Evolutionary conservation across 805 yeast genomes (phyloP), one percentile per base, ranked within the genome.

Genomic region (Candida namnaoensis): DNA sequence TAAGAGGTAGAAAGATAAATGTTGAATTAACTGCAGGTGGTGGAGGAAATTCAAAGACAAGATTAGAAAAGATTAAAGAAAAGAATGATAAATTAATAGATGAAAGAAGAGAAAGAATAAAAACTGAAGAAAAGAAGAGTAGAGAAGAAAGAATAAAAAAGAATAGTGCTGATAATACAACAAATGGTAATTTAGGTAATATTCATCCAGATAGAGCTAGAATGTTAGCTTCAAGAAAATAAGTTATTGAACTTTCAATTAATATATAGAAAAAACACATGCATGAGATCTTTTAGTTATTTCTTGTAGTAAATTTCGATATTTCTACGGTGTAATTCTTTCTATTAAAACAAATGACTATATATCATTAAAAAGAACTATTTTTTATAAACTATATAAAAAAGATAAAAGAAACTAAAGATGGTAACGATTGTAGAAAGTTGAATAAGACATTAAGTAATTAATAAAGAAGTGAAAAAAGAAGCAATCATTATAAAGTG

Each of bases 21-120:
- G 97, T 93, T 32, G 99, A 93, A 60, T 71, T 93, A 52, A 93
- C 98, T 3, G 99, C 88, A 39, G 99, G 99, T 43, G 99, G 99
- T 35, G 99, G 99, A 38, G 97, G 97, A 43, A 91, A 91, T 59
- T 80, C 95, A 9, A 66, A 72, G 44, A 71, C 66, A 35, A 67
- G 95, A 54, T 52, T 76, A 38, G 72, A 75, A 42, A 93, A 93
- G 62, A 71, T 93, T 51, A 76, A 78, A 54, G 75, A 73, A 38
- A 91, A 91, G 69, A 91, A 91, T 59, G 82, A 76, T 37, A 81
- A 80, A 53, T 65, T 90, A 51, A 73, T 72, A 36, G 81, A 71
- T 26, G 95, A 90, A 56, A 73, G 95, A 51, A 72, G 66, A 44
- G 74, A 69, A 34, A 74, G 81, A 53, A 69, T 79, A 36, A 51